Evolutionary conservation across 1,284 basidiomycete species (phyloP), one percentile per base, ranked within the genome.

Genomic region (Microbotryomycetes sp.): DNA sequence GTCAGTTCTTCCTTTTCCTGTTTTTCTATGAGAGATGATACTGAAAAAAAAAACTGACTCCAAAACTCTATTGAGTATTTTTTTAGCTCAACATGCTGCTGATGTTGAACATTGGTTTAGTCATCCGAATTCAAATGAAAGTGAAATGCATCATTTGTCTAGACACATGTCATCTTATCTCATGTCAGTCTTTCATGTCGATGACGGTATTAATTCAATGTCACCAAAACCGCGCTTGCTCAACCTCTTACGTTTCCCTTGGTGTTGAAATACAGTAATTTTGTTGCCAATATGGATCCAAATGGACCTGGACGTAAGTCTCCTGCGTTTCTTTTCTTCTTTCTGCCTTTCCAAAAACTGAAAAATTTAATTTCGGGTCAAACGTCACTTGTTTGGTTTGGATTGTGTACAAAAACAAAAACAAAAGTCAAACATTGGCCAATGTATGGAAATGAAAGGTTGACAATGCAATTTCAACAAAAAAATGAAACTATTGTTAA

Each of bases 91-190:
- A 32, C 64, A 68, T 25, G 62, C 60, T 6, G 67, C 64, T 7
- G 67, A 68, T 29, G 22, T 68, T 1, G 31, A 55, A 4, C 45
- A 56, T 2, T 68, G 67, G 67, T 68, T 66, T 49, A 55, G 51
- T 6, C 64, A 66, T 19, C 62, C 67, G 0, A 61, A 64, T 16
- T 54, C 28, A 4, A 28, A 49, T 1, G 64, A 65, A 28, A 22
- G 16, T 1, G 56, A 52, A 22, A 57, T 66, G 52, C 31, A 59
- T 26, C 32, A 50, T 22, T 47, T 68, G 12, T 58, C 57, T 12
- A 42, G 60, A n/a, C 57, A 66, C 16, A 66, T 68, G 67, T 54
- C 64, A 4, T 60, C 62, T 15, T 68, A 68, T 32, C 64, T 68
- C 59, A 62, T 68, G 66, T 68, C 22, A 42, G 6, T 23, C 51